Conservation (phyloP, 1,284 basidiomycete species). For the Papiliotrema nemorosa region DNA sequence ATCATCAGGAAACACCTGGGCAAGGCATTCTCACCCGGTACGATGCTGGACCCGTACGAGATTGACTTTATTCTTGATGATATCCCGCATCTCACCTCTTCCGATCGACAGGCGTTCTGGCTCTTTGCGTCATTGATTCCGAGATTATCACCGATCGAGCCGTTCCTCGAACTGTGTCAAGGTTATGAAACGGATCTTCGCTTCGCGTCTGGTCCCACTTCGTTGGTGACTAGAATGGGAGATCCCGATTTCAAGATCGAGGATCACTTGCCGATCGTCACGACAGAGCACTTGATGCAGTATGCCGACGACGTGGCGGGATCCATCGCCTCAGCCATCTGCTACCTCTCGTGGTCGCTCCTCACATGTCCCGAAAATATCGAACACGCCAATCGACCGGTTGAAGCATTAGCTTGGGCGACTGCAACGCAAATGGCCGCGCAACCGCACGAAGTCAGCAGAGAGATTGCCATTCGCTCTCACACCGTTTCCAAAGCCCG, state of each 20-base stretch:
- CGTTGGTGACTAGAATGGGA: background rate
- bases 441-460: too few species aligned
- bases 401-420: constrained; percentile 16
- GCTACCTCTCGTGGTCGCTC: constrained; percentile 49
- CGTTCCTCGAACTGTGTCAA: constrained; percentile 49
- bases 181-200: constrained; percentile 48
- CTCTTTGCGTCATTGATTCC: constrained; percentile 44
- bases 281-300: constrained; percentile 43
- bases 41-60: constrained; percentile 1
- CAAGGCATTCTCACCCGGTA: constrained; percentile 15
- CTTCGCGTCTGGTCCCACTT: constrained; percentile 19
- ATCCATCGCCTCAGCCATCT: constrained; percentile 49
- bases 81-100: constrained; percentile 19
- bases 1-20: constrained; percentile 26
- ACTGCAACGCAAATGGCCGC: background rate
- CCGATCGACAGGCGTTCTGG: constrained; percentile 39
- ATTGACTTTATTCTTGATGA: constrained; percentile 14
- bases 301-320: constrained; percentile 52
- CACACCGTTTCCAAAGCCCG: constrained; percentile 25
- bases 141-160: constrained; percentile 41
- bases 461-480: background rate
- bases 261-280: constrained; percentile 41
- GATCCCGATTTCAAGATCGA: constrained; percentile 14
- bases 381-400: constrained; percentile 10
- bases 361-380: constrained; percentile 14